Percentiles rank a stretch among this genome's conserved stretches.
phyloP scores from a whole-genome alignment of 2,329 filamentous ascomycete species.

The Dactylonectria estremocensis region DNA sequence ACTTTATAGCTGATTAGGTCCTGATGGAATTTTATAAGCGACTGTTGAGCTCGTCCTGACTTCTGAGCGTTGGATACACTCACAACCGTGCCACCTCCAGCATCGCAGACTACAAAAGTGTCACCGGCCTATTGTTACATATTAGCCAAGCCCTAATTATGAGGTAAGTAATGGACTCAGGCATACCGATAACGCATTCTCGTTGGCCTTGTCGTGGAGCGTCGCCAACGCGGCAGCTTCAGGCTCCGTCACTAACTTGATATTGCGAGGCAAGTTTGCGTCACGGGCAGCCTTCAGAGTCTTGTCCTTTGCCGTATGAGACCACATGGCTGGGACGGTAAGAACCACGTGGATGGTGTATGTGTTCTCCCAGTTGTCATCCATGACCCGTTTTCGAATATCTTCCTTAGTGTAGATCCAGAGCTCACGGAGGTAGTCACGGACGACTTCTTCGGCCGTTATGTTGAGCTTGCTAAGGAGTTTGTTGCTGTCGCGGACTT shows the following conservation, averaged over 20 bases:
- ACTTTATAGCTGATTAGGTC: constrained; percentile 8
- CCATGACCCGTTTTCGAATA: neutral
- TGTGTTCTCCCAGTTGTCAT: constrained; percentile 3
- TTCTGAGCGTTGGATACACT: neutral
- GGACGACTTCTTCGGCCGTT: constrained; percentile 5
- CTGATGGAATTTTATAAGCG: neutral
- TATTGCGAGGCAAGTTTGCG: neutral
- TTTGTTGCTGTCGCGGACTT: constrained; percentile 3
- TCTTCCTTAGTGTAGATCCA: constrained; percentile 11
- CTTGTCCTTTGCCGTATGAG: neutral
- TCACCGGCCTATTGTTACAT: neutral
- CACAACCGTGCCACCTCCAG: constrained; percentile 13
- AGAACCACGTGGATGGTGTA: constrained; percentile 4
- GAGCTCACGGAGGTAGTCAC: constrained; percentile 1
- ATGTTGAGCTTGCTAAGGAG: constrained; percentile 7
- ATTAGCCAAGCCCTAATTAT: neutral
- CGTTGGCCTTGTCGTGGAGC: neutral
- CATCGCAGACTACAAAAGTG: constrained; percentile 9
- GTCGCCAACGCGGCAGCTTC: constrained; percentile 15
- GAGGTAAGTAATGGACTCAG: neutral
- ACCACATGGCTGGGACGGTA: constrained; percentile 15
- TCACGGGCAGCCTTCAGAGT: constrained; percentile 1
- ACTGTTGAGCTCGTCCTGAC: neutral
- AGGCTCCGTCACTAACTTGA: constrained; percentile 7
- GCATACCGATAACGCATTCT: neutral